Evolutionary conservation across 2,329 filamentous ascomycete species (phyloP).

Genomic region (Paraphoma sp.): DNA sequence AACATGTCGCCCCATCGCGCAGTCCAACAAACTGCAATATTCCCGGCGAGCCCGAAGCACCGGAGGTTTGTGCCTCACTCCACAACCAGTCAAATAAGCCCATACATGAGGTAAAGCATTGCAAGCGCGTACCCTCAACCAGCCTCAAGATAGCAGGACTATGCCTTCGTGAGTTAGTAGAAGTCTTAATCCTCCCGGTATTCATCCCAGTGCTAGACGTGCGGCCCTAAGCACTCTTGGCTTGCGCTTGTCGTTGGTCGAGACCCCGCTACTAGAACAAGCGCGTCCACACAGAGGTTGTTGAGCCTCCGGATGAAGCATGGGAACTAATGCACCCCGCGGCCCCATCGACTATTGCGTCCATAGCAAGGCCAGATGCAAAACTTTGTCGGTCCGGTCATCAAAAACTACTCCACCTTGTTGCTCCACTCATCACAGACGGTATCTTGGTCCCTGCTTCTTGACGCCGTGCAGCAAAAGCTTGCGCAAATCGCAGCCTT

Average conservation of each 20-base stretch:
- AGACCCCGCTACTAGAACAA: slow-evolving; percentile 22
- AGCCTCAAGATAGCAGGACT: background rate
- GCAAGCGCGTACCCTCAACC: background rate
- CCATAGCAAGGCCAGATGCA: slow-evolving; percentile 31
- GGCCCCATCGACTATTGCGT: slow-evolving; percentile 12
- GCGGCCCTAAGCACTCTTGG: slow-evolving; percentile 1
- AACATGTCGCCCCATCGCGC: background rate
- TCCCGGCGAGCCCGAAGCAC: background rate
- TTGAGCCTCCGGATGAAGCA: slow-evolving; percentile 31
- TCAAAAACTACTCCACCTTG: slow-evolving; percentile 2
- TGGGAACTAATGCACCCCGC: slow-evolving; percentile 37
- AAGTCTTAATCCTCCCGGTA: slow-evolving; percentile 7
- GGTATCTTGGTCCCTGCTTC: slow-evolving; percentile 8
- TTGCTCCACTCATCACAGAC: slow-evolving; percentile 14
- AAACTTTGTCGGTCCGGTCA: slow-evolving; percentile 15
- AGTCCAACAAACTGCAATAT: background rate
- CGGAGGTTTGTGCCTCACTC: background rate
- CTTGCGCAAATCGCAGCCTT: slow-evolving; percentile 11
- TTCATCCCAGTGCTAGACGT: slow-evolving; percentile 1
- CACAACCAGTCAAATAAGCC: background rate
- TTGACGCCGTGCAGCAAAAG: background rate
- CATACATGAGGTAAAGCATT: background rate
- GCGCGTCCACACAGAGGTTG: slow-evolving; percentile 27
- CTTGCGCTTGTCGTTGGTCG: slow-evolving; percentile 15
- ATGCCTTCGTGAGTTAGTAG: background rate